Evolutionary conservation across 1,284 basidiomycete genomes (phyloP).

Genomic region (Puccinia hordei): DNA sequence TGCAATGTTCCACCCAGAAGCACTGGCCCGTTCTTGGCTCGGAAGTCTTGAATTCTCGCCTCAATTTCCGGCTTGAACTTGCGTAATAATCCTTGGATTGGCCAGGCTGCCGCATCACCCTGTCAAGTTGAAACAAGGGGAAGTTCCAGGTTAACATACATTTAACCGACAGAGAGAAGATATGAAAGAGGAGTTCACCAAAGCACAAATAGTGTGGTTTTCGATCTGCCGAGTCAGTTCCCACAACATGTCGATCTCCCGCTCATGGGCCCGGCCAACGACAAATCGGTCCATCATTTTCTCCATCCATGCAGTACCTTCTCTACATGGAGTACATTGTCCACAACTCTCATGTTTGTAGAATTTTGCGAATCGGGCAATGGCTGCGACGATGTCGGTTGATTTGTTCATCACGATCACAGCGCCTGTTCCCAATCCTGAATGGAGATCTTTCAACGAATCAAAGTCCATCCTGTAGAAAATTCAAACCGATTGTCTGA

Average conservation of each 20-base stretch:
- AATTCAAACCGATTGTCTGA: constrained; percentile 19
- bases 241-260: constrained; percentile 96
- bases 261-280: constrained; percentile 81
- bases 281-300: constrained; percentile 96
- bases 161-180: not conserved
- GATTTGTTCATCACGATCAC: constrained; percentile 99
- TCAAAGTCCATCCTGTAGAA: constrained; percentile 88
- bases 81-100: constrained; percentile 90
- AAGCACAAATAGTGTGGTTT: constrained; percentile 80
- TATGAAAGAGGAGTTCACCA: constrained; percentile 58
- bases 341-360: constrained; percentile 99
- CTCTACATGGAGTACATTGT: constrained; percentile 88
- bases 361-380: constrained; percentile 90
- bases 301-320: constrained; percentile 88
- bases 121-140: not conserved
- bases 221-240: constrained; percentile 90
- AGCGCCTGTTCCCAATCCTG: constrained; percentile 92
- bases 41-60: constrained; percentile 77
- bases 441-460: constrained; percentile 90
- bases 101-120: constrained; percentile 97
- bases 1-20: constrained; percentile 82
- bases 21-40: constrained; percentile 77
- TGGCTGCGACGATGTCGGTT: constrained; percentile 88
- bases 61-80: constrained; percentile 96
- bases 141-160: not conserved